These are phyloP conservation scores for Lactarius trivialis DNA, from an alignment of 768 basidiomycete genomes.

Conservation along the genomic window DNA sequence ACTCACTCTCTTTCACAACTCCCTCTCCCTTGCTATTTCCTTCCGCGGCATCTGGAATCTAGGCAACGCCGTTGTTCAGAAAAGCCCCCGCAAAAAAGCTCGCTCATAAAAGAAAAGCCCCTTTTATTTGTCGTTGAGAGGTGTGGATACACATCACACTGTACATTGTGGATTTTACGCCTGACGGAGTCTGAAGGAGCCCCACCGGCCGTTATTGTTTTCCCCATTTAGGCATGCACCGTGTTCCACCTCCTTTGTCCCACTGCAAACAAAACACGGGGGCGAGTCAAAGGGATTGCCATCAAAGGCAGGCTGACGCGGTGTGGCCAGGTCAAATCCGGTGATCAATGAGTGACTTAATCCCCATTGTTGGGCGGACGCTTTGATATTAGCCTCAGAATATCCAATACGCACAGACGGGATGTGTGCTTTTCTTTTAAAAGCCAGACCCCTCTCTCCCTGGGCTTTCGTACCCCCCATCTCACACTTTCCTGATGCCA, in stretches of 20 bases:
- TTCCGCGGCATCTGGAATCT: constrained; percentile 7
- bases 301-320: constrained; percentile 3
- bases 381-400: not conserved
- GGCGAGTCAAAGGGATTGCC: constrained; percentile 17
- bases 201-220: constrained; percentile 6
- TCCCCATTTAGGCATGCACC: constrained; percentile 5
- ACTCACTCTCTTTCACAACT: not conserved
- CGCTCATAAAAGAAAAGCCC: not conserved
- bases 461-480: too few relatives aligned
- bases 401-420: not conserved
- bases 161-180: not conserved
- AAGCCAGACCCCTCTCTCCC: not conserved
- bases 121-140: not conserved
- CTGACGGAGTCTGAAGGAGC: not conserved
- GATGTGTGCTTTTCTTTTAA: not conserved
- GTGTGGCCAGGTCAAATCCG: not conserved
- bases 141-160: not conserved
- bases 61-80: constrained; percentile 9
- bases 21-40: not conserved
- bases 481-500: not conserved
- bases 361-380: constrained; percentile 5
- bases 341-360: constrained; percentile 5
- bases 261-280: not conserved
- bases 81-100: not conserved
- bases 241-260: not conserved